Conservation (phyloP, 1,284 basidiomycete species). For the Tilletiaria anomala region DNA sequence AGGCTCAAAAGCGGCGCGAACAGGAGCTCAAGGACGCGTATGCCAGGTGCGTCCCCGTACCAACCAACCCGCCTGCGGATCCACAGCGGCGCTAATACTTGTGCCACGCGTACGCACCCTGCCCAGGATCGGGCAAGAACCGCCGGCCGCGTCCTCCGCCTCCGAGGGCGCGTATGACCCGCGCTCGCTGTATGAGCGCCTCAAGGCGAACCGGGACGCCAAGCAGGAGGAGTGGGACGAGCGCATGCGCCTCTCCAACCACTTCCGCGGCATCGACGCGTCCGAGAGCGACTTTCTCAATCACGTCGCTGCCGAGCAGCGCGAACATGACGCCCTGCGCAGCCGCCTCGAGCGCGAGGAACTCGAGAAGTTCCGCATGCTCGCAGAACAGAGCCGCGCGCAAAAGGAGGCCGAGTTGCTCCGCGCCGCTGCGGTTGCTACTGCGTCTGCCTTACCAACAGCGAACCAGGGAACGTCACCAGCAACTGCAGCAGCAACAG, state of each 20-base stretch:
- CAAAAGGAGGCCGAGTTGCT: too few relatives aligned
- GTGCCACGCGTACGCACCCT: too few relatives aligned
- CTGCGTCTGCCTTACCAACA: too few relatives aligned
- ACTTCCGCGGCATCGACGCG: slow-evolving; percentile 35
- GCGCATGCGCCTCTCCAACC: slow-evolving; percentile 27
- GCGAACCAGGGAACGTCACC: too few relatives aligned
- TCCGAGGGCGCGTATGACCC: slow-evolving; percentile 64
- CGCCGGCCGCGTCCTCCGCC: slow-evolving; percentile 57
- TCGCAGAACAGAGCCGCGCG: not conserved
- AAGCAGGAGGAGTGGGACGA: slow-evolving; percentile 30
- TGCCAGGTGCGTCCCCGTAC: slow-evolving; percentile 50
- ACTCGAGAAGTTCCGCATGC: slow-evolving; percentile 11
- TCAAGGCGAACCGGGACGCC: slow-evolving; percentile 22
- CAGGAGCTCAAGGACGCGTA: slow-evolving; percentile 87
- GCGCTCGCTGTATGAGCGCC: slow-evolving; percentile 61
- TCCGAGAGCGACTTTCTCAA: slow-evolving; percentile 25
- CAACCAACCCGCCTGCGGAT: not conserved
- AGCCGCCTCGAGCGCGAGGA: slow-evolving; percentile 10
- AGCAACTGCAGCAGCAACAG: too few relatives aligned
- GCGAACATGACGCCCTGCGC: slow-evolving; percentile 8
- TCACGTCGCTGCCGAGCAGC: slow-evolving; percentile 10
- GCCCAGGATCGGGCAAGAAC: slow-evolving; percentile 46
- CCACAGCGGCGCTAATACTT: not conserved
- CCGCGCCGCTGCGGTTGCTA: too few relatives aligned
- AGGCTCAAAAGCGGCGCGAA: slow-evolving; percentile 58